Percentiles rank a stretch among this genome's conserved stretches.
phyloP scores from a whole-genome alignment of 2,329 filamentous ascomycete genomes.

The Graphilbum fragrans region DNA sequence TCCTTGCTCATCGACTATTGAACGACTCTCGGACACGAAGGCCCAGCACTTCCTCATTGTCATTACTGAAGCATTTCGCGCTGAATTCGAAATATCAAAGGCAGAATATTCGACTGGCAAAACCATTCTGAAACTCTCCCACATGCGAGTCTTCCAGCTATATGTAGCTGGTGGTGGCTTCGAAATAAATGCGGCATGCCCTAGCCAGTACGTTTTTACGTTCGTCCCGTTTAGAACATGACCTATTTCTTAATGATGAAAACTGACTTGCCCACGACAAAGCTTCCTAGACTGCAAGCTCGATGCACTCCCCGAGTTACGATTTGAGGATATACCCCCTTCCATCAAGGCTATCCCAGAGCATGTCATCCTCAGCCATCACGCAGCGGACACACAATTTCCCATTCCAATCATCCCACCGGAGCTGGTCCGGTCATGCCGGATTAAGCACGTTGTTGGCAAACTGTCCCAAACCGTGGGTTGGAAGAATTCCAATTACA shows the following conservation, averaged over 20 bases:
- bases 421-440: slow-evolving; percentile 2
- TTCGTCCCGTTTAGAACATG: not conserved
- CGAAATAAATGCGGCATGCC: slow-evolving; percentile 18
- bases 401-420: slow-evolving; percentile 14
- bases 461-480: slow-evolving; percentile 21
- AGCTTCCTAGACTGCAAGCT: slow-evolving; percentile 24
- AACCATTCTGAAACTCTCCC: not conserved
- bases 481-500: slow-evolving; percentile 18
- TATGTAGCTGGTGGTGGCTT: slow-evolving; percentile 1
- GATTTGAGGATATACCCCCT: slow-evolving; percentile 8
- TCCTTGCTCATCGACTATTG: slow-evolving; percentile 4
- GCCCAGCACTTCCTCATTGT: slow-evolving; percentile 7
- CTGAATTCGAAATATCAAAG: slow-evolving; percentile 11
- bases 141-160: slow-evolving; percentile 6
- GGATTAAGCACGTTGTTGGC: slow-evolving; percentile 17
- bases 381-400: slow-evolving; percentile 12
- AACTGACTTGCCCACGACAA: too few relatives aligned
- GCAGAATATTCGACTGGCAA: not conserved
- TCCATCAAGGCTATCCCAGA: slow-evolving; percentile 13
- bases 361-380: slow-evolving; percentile 12
- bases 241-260: too few relatives aligned
- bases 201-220: slow-evolving; percentile 18
- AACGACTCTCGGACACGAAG: slow-evolving; percentile 5
- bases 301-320: slow-evolving; percentile 15
- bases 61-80: slow-evolving; percentile 8